Conservation (phyloP, 1,284 basidiomycete genomes). For the Cutaneotrichosporon sp. region DNA sequence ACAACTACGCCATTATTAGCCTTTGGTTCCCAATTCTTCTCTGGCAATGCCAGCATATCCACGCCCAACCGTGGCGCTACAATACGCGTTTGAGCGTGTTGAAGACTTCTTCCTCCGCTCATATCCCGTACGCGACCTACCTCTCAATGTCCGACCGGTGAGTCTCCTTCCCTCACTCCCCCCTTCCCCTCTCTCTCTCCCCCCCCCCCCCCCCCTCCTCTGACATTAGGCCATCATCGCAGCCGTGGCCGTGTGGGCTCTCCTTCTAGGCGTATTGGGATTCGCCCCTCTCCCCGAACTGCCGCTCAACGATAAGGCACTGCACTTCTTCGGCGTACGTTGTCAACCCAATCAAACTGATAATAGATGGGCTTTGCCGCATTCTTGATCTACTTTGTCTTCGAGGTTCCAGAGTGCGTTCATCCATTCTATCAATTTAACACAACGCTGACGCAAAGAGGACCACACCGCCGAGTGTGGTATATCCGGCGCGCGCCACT, state of each 20-base stretch:
- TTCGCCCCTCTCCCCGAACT: conserved; percentile 48
- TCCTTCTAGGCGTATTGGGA: conserved; percentile 48
- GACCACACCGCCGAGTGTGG: conserved; percentile 46
- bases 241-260: conserved; percentile 46
- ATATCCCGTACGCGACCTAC: conserved; percentile 42
- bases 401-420: conserved; percentile 51
- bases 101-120: conserved; percentile 37
- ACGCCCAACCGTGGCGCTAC: conserved; percentile 39
- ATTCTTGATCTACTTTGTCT: conserved; percentile 49
- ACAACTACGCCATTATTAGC: no score
- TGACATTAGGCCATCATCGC: conserved; percentile 44
- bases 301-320: conserved; percentile 51
- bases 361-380: conserved; percentile 51
- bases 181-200: not conserved
- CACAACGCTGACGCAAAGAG: conserved; percentile 27
- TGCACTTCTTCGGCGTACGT: conserved; percentile 52
- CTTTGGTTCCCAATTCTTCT: no score
- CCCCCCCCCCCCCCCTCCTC: not conserved
- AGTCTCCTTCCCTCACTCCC: conserved; percentile 17
- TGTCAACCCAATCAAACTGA: not conserved
- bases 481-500: conserved; percentile 51
- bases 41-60: conserved; percentile 32
- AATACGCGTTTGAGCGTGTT: conserved; percentile 32
- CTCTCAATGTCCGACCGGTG: conserved; percentile 49
- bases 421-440: not conserved